Evolutionary conservation across 2,329 filamentous ascomycete genomes (phyloP).

Genomic region (Sarocladium oryzae): DNA sequence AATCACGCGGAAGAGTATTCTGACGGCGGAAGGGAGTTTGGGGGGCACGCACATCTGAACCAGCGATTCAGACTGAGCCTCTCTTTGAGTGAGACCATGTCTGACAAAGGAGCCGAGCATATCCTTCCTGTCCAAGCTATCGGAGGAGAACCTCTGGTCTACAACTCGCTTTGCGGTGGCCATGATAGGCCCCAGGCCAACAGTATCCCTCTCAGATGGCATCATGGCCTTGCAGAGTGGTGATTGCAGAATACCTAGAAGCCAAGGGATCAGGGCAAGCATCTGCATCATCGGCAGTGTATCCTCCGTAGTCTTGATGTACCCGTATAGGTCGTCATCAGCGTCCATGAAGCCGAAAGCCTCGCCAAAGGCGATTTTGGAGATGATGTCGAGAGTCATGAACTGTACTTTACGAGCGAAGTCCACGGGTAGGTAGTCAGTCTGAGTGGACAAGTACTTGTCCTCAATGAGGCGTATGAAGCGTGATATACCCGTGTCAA

Average conservation of each 20-base stretch:
- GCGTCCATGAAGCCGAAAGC: slow-evolving; percentile 40
- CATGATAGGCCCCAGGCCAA: slow-evolving; percentile 28
- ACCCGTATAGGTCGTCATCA: slow-evolving; percentile 30
- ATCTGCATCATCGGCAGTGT: slow-evolving; percentile 31
- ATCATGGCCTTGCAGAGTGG: slow-evolving; percentile 30
- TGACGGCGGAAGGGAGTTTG: neutral
- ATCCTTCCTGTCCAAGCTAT: slow-evolving; percentile 21
- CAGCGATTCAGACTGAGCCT: slow-evolving; percentile 33
- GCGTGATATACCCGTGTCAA: slow-evolving; percentile 35
- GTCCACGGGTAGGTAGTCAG: slow-evolving; percentile 36
- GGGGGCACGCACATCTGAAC: slow-evolving; percentile 23
- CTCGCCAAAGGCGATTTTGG: slow-evolving; percentile 43
- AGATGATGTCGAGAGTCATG: slow-evolving; percentile 51
- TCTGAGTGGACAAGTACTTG: slow-evolving; percentile 30
- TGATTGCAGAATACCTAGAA: slow-evolving; percentile 32
- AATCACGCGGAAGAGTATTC: neutral
- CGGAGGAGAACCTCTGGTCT: slow-evolving; percentile 20
- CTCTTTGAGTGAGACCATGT: slow-evolving; percentile 26
- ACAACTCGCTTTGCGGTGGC: slow-evolving; percentile 22
- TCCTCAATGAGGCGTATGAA: slow-evolving; percentile 31
- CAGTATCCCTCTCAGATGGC: slow-evolving; percentile 21
- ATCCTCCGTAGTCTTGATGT: slow-evolving; percentile 28
- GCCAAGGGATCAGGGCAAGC: slow-evolving; percentile 35
- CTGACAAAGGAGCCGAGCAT: slow-evolving; percentile 32
- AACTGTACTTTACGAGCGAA: slow-evolving; percentile 40